Percentiles rank a stretch among this genome's conserved stretches.
Evolutionary conservation across 345 rosid species (phyloP).

Genomic region (Camelina neglecta): DNA sequence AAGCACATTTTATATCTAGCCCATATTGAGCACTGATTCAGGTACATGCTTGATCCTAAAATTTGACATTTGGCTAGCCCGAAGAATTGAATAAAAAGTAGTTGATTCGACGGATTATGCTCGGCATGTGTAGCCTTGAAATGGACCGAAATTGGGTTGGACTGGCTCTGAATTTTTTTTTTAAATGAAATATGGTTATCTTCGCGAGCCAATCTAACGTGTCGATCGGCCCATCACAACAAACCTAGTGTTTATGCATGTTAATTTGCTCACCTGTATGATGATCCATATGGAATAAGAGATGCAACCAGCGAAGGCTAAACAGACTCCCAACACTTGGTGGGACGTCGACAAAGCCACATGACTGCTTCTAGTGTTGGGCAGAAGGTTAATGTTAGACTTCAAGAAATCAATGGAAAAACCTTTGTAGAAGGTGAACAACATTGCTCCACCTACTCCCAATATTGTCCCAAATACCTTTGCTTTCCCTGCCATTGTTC

Average conservation of each 20-base stretch:
- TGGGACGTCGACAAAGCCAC: neutral
- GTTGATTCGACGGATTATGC: too few relatives aligned
- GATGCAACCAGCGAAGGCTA: conserved; percentile 45
- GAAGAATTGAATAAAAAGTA: neutral
- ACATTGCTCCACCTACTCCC: conserved; percentile 64
- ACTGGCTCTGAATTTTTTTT: too few relatives aligned
- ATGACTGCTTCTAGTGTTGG: conserved; percentile 3
- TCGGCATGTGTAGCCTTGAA: too few relatives aligned
- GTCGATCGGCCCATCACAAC: too few relatives aligned
- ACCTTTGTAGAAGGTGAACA: conserved; percentile 64
- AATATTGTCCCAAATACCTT: conserved; percentile 59
- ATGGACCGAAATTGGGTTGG: too few relatives aligned
- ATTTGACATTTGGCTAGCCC: neutral
- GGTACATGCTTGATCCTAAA: neutral
- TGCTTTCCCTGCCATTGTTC: conserved; percentile 49
- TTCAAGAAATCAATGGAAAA: conserved; percentile 42
- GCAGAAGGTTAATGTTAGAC: conserved; percentile 48
- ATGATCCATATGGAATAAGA: conserved; percentile 50
- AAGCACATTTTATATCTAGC: too few relatives aligned
- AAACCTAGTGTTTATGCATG: neutral
- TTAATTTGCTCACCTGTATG: conserved; percentile 46
- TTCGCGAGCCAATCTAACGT: neutral
- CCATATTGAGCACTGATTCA: neutral
- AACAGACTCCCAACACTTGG: conserved; percentile 39
- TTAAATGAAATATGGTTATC: too few relatives aligned